These are phyloP conservation scores for Ogataea allantospora DNA, from an alignment of 805 yeast genomes.

Conservation along the genomic window DNA sequence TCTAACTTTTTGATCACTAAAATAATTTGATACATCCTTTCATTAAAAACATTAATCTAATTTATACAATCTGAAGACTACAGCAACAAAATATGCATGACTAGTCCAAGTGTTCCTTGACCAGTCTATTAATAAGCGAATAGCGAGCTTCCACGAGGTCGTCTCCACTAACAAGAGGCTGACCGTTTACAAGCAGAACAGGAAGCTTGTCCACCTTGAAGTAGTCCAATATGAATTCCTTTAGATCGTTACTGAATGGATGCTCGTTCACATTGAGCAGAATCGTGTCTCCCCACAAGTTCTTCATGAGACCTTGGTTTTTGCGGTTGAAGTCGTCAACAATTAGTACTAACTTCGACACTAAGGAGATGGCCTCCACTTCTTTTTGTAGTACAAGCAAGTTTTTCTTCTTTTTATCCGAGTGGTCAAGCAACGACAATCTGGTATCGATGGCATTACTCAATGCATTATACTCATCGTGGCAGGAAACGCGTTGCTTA, in stretches of 20 bases:
- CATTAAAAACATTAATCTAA: too few species aligned
- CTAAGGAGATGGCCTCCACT: slow-evolving; percentile 5
- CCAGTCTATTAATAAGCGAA: slow-evolving; percentile 3
- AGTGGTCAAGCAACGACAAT: not conserved
- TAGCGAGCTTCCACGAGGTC: slow-evolving; percentile 1
- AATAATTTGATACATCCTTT: too few species aligned
- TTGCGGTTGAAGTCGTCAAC: slow-evolving; percentile 5
- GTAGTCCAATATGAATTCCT: slow-evolving; percentile 4
- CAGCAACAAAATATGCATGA: not conserved
- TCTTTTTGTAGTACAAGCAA: slow-evolving; percentile 5
- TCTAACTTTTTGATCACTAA: too few species aligned
- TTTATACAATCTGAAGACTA: not conserved
- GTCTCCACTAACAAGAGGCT: slow-evolving; percentile 8
- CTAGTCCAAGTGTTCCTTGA: slow-evolving; percentile 4
- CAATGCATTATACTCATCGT: slow-evolving; percentile 1
- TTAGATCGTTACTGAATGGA: slow-evolving; percentile 4
- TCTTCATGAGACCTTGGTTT: slow-evolving; percentile 1
- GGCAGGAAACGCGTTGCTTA: not conserved
- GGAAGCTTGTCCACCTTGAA: slow-evolving; percentile 12
- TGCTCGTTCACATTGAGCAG: slow-evolving; percentile 11
- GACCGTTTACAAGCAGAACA: slow-evolving; percentile 9
- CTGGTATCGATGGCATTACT: slow-evolving; percentile 1
- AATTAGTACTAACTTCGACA: slow-evolving; percentile 10
- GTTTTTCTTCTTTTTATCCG: not conserved
- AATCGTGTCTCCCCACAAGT: slow-evolving; percentile 10